A percentile compares a stretch with the other conserved stretches of the same genome.
phyloP scores from a whole-genome alignment of 352 stramenopile species.

The Phytopythium helicoides region DNA sequence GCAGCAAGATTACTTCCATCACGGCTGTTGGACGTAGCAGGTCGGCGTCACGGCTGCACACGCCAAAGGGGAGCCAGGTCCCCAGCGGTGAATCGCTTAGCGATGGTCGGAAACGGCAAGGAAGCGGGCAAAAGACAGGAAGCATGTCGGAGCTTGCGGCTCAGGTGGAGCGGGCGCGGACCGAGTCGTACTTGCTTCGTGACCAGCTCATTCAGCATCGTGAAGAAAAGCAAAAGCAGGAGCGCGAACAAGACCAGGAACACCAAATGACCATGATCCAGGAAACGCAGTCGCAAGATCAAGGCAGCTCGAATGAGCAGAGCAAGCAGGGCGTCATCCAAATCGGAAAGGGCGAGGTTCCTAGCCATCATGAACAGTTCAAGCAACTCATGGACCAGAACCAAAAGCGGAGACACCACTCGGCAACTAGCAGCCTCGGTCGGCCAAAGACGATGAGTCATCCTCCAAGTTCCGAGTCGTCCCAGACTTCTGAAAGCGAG shows the following conservation, averaged over 20 bases:
- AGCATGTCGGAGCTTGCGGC: conserved; percentile 24
- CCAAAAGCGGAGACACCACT: conserved; percentile 5
- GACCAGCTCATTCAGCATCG: conserved; percentile 18
- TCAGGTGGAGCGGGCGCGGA: conserved; percentile 12
- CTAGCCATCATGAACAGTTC: background rate
- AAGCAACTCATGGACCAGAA: background rate
- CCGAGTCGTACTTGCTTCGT: conserved; percentile 18
- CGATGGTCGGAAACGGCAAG: background rate
- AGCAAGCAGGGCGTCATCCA: background rate
- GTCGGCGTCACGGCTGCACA: conserved; percentile 2
- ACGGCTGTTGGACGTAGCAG: conserved; percentile 2
- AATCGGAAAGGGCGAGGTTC: background rate
- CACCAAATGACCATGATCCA: background rate
- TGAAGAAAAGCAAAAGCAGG: conserved; percentile 7
- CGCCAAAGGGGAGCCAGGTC: background rate
- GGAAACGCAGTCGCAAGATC: background rate
- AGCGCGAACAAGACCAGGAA: conserved; percentile 1
- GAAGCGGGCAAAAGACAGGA: conserved; percentile 14
- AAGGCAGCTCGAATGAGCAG: background rate
- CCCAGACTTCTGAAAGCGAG: background rate
- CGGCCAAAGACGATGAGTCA: conserved; percentile 1
- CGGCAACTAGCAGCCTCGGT: background rate
- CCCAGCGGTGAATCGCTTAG: background rate
- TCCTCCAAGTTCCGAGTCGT: conserved; percentile 2
- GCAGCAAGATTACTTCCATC: conserved; percentile 1